These are phyloP conservation scores for Epipyxis sp. DNA, from an alignment of 108 stramenopile genomes.

Conservation along the genomic window DNA sequence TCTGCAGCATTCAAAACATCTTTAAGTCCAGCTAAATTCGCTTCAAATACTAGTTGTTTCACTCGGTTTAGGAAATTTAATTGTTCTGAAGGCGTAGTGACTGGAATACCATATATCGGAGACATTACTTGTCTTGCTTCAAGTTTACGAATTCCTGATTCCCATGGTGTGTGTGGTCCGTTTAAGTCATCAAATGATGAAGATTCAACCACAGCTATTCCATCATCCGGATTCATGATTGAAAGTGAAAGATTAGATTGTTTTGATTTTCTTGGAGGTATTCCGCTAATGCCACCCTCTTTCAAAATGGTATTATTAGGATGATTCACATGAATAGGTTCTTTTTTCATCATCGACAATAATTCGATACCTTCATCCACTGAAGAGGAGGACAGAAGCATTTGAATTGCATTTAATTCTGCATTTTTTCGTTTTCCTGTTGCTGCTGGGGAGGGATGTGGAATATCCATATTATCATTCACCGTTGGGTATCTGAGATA, in stretches of 20 bases:
- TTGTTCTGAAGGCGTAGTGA: conserved; percentile 25
- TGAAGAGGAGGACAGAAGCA: not conserved
- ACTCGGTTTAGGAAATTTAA: conserved; percentile 7
- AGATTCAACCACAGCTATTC: not conserved
- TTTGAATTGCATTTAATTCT: conserved; percentile 21
- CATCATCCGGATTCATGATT: conserved; percentile 9
- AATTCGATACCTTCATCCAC: conserved; percentile 11
- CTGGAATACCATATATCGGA: too few species aligned
- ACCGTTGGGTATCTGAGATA: not conserved
- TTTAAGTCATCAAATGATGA: too few species aligned
- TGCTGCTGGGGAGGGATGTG: conserved; percentile 36
- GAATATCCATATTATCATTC: not conserved
- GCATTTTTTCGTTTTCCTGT: conserved; percentile 32
- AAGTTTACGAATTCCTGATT: conserved; percentile 7
- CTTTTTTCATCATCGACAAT: conserved; percentile 5
- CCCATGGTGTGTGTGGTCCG: conserved; percentile 25
- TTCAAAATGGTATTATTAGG: too few species aligned
- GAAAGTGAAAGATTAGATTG: conserved; percentile 3
- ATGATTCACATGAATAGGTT: too few species aligned
- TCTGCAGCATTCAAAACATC: conserved; percentile 15
- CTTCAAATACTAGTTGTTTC: not conserved
- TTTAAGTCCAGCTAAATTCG: not conserved
- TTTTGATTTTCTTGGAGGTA: too few species aligned
- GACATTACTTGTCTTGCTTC: too few species aligned
- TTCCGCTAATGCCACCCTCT: too few species aligned